These are phyloP conservation scores for Proliferodiscus dingleyae DNA, from an alignment of 2,329 filamentous ascomycete genomes.

Conservation along the genomic window DNA sequence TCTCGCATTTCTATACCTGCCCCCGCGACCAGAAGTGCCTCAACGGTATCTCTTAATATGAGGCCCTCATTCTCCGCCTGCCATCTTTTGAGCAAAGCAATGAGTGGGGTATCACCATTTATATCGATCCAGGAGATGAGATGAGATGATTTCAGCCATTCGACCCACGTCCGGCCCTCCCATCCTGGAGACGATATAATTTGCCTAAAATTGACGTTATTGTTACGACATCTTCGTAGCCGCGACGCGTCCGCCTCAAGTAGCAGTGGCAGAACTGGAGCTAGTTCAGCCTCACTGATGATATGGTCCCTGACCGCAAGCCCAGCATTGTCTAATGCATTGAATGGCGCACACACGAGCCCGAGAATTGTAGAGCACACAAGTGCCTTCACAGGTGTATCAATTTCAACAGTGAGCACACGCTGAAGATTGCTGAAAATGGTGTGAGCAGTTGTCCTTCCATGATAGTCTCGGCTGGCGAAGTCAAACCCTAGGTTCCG, in stretches of 20 bases:
- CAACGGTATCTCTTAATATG: neutral
- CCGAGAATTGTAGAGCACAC: neutral
- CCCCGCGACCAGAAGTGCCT: neutral
- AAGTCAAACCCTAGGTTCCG: neutral
- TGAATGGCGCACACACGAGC: neutral
- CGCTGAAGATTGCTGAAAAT: neutral
- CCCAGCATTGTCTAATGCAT: too few relatives aligned
- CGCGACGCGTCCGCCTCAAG: too few relatives aligned
- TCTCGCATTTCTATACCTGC: constrained; percentile 3
- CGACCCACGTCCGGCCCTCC: neutral
- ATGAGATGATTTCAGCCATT: neutral
- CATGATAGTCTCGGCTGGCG: constrained; percentile 4
- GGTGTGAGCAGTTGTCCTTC: constrained; percentile 2
- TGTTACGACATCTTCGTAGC: neutral
- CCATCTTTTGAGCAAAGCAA: constrained; percentile 4
- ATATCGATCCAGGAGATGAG: constrained; percentile 2
- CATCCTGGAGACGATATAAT: neutral
- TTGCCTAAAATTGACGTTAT: neutral
- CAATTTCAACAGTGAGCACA: too few relatives aligned
- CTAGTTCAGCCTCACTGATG: too few relatives aligned
- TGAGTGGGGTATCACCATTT: constrained; percentile 7
- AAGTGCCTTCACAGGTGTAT: neutral
- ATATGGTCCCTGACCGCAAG: too few relatives aligned
- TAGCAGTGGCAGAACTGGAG: too few relatives aligned
- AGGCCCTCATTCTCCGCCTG: neutral